A percentile compares a stretch with the other conserved stretches of the same genome.
Conservation (phyloP, 345 rosid genomes). For the Turritis glabra region DNA sequence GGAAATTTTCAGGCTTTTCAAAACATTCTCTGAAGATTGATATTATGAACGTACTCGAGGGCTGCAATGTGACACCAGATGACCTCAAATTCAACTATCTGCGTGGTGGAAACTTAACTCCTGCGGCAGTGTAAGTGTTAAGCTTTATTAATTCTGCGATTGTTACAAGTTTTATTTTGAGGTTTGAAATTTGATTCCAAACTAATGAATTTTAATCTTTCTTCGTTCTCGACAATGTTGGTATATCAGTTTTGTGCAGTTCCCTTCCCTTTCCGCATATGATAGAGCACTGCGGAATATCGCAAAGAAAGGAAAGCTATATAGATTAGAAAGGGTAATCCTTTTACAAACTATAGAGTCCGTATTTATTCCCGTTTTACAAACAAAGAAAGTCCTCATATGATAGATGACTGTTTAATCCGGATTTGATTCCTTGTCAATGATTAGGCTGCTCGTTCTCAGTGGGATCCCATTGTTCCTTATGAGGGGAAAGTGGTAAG, state of each 20-base stretch:
- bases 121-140: conserved; percentile 48
- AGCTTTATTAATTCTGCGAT: neutral
- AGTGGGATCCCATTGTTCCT: conserved; percentile 53
- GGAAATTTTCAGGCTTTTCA: conserved; percentile 48
- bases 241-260: conserved; percentile 57
- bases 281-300: conserved; percentile 47
- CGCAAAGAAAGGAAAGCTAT: conserved; percentile 50
- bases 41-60: conserved; percentile 60
- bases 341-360: neutral
- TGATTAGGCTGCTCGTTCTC: conserved; percentile 51
- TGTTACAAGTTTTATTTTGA: neutral
- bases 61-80: conserved; percentile 50
- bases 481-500: conserved; percentile 76
- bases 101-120: conserved; percentile 40
- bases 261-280: conserved; percentile 46
- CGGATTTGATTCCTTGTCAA: neutral
- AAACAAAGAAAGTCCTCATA: neutral
- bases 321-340: conserved; percentile 64
- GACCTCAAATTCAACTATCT: conserved; percentile 63
- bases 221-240: conserved; percentile 8
- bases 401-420: neutral
- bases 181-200: neutral
- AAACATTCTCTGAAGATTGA: conserved; percentile 63
- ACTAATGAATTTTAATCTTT: neutral
- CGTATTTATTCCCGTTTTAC: neutral